Evolutionary conservation across 495 filamentous ascomycete genomes (phyloP).

Genomic region (Trichoderma erinaceum): DNA sequence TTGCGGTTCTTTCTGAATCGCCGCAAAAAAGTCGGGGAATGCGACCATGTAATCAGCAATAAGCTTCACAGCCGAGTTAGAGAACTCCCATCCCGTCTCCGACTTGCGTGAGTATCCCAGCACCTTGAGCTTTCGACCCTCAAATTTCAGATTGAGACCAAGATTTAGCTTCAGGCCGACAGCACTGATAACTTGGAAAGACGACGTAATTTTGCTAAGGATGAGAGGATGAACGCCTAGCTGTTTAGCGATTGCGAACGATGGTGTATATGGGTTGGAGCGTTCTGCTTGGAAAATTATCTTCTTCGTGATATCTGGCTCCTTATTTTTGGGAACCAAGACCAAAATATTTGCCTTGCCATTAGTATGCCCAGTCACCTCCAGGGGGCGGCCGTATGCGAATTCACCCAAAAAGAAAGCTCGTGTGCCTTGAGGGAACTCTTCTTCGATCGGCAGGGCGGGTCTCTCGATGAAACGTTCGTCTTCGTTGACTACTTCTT

Average conservation of each 20-base stretch:
- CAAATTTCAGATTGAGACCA: conserved; percentile 94
- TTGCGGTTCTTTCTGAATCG: conserved; percentile 61
- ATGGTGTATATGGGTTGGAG: conserved; percentile 70
- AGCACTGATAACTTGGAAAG: conserved; percentile 75
- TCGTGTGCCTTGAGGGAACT: conserved; percentile 74
- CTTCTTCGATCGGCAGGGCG: conserved; percentile 80
- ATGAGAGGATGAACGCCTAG: conserved; percentile 78
- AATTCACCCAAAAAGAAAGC: conserved; percentile 97
- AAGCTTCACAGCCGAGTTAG: conserved; percentile 71
- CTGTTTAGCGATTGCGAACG: conserved; percentile 75
- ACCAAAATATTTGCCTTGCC: conserved; percentile 74
- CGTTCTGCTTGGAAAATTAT: conserved; percentile 63
- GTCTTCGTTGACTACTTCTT: conserved; percentile 86
- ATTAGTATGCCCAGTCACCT: conserved; percentile 67
- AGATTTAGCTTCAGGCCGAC: conserved; percentile 75
- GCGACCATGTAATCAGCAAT: conserved; percentile 82
- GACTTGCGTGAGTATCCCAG: conserved; percentile 87
- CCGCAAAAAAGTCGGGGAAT: conserved; percentile 92
- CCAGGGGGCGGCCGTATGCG: conserved; percentile 82
- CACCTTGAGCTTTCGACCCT: conserved; percentile 90
- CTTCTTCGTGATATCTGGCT: conserved; percentile 72
- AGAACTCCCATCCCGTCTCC: conserved; percentile 89
- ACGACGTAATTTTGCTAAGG: conserved; percentile 91
- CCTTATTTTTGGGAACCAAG: conserved; percentile 56
- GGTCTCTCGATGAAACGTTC: conserved; percentile 84